Conservation (phyloP, 2,329 filamentous ascomycete genomes). For the Penicillium sp. region DNA sequence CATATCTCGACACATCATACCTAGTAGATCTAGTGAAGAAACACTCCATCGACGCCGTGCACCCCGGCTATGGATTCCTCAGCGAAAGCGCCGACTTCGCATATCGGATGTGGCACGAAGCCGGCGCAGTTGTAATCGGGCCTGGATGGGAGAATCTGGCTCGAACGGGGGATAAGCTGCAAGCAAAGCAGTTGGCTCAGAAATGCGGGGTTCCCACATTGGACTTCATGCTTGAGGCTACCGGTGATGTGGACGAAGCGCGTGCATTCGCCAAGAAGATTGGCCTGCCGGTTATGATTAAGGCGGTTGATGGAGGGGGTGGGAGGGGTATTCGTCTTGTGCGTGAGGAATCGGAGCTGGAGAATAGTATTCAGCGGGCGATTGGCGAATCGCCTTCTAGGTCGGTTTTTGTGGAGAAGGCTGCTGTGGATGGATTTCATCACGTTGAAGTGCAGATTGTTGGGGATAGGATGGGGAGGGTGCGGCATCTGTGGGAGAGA, state of each 20-base stretch:
- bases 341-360: slow-evolving; percentile 45
- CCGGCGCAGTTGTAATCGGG: slow-evolving; percentile 53
- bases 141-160: slow-evolving; percentile 60
- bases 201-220: slow-evolving; percentile 56
- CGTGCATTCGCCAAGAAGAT: slow-evolving; percentile 59
- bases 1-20: slow-evolving; percentile 56
- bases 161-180: slow-evolving; percentile 59
- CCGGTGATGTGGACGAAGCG: slow-evolving; percentile 46
- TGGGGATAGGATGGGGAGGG: slow-evolving; percentile 56
- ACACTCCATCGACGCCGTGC: slow-evolving; percentile 57
- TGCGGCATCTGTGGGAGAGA: slow-evolving; percentile 61
- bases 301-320: slow-evolving; percentile 66
- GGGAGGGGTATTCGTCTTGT: slow-evolving; percentile 63
- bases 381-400: slow-evolving; percentile 61
- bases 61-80: slow-evolving; percentile 66
- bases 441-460: slow-evolving; percentile 65
- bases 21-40: slow-evolving; percentile 52
- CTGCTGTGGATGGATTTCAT: slow-evolving; percentile 61
- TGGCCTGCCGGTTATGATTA: slow-evolving; percentile 62
- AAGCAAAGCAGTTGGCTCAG: slow-evolving; percentile 54
- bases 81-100: slow-evolving; percentile 58
- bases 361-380: slow-evolving; percentile 52
- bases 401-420: slow-evolving; percentile 63
- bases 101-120: slow-evolving; percentile 52
- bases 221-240: slow-evolving; percentile 50